Evolutionary conservation across 1,284 basidiomycete genomes (phyloP).

Genomic region (Sporisorium sorghi): DNA sequence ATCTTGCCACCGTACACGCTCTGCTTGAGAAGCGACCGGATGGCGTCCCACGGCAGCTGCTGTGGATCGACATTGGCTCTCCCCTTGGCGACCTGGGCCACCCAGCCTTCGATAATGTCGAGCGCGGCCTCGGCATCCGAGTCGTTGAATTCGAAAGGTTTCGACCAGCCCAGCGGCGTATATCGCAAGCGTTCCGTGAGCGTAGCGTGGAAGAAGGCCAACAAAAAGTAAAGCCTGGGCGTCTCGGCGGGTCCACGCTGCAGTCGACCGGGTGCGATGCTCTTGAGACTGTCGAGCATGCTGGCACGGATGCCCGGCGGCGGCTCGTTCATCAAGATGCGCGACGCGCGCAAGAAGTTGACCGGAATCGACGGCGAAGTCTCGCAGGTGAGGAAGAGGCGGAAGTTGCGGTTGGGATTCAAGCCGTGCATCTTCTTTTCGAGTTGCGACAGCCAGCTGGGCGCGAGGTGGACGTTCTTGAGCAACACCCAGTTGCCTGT

Average conservation of each 20-base stretch:
- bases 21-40: constrained; percentile 64
- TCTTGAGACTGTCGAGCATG: constrained; percentile 62
- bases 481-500: constrained; percentile 66
- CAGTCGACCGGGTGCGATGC: constrained; percentile 50
- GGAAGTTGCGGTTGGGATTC: constrained; percentile 62
- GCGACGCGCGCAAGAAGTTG: constrained; percentile 64
- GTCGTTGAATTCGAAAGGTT: constrained; percentile 68
- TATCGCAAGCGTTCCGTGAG: constrained; percentile 65
- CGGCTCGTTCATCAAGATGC: constrained; percentile 68
- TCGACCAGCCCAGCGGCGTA: constrained; percentile 66
- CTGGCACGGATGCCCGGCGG: constrained; percentile 67
- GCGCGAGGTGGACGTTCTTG: constrained; percentile 68
- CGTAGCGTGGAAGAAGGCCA: constrained; percentile 67
- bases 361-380: constrained; percentile 65
- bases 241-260: constrained; percentile 63
- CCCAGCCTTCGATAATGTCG: constrained; percentile 65
- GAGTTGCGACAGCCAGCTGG: constrained; percentile 65
- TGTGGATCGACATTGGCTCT: constrained; percentile 62
- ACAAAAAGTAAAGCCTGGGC: constrained; percentile 62
- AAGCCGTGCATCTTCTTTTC: constrained; percentile 65
- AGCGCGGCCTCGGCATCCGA: constrained; percentile 66
- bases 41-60: constrained; percentile 65
- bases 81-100: constrained; percentile 58
- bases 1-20: constrained; percentile 68
- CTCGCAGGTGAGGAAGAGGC: constrained; percentile 68